Percentiles rank a stretch among this genome's conserved stretches.
These are phyloP conservation scores for Paraphaeosphaeria sporulosa DNA, from an alignment of 2,329 filamentous ascomycete genomes.

Conservation along the genomic window DNA sequence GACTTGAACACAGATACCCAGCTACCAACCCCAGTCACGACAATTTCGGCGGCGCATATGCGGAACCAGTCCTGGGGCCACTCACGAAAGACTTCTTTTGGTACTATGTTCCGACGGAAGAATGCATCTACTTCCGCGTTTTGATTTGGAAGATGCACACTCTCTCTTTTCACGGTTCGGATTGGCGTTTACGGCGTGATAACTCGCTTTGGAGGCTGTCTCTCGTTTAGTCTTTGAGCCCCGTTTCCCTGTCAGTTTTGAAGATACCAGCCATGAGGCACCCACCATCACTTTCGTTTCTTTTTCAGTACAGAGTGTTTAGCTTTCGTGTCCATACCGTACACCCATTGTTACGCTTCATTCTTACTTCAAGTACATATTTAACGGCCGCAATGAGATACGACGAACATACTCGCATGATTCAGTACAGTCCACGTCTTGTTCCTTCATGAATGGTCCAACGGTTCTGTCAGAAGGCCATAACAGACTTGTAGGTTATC, in stretches of 20 bases:
- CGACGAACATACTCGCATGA: not conserved
- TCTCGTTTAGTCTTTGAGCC: not conserved
- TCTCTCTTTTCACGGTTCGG: not conserved
- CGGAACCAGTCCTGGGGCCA: slow-evolving; percentile 10
- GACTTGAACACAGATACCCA: slow-evolving; percentile 11
- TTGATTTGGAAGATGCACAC: not conserved
- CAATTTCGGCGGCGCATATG: slow-evolving; percentile 3
- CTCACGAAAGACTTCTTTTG: slow-evolving; percentile 11
- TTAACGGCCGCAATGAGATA: slow-evolving; percentile 5
- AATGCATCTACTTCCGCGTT: slow-evolving; percentile 1
- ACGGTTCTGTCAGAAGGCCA: not conserved
- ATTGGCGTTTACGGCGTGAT: not conserved
- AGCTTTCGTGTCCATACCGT: slow-evolving; percentile 1
- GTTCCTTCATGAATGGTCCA: not conserved
- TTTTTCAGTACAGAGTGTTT: not conserved
- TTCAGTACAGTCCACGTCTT: not conserved
- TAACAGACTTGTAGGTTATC: not conserved
- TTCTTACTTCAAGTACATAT: slow-evolving; percentile 3
- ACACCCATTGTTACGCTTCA: not conserved
- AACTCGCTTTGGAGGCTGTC: not conserved
- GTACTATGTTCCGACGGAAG: slow-evolving; percentile 12
- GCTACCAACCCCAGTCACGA: slow-evolving; percentile 6
- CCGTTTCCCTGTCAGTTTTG: not conserved
- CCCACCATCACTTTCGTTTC: not conserved
- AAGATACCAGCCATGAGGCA: not conserved